These are phyloP conservation scores for Rhodotorula sp. DNA, from an alignment of 1,284 basidiomycete species.

Conservation along the genomic window DNA sequence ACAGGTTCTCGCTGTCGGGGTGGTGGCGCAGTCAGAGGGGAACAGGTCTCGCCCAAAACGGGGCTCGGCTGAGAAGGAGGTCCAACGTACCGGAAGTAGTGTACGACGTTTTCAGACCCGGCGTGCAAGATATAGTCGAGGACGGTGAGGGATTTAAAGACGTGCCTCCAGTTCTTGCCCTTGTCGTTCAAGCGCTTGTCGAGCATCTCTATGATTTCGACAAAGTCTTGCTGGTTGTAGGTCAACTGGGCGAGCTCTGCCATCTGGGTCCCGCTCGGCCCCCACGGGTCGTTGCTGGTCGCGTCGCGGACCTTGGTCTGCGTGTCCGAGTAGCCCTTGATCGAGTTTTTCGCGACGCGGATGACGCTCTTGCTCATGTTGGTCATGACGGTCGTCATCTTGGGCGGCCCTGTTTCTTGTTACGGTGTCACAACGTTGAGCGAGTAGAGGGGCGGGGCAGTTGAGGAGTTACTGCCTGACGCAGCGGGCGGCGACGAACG, in stretches of 20 bases:
- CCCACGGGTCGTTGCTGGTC: slow-evolving; percentile 99
- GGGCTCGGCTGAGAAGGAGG: neutral
- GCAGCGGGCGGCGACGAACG: neutral
- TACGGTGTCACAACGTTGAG: neutral
- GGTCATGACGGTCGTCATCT: slow-evolving; percentile 24
- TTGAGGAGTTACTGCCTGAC: neutral
- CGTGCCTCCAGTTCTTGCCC: slow-evolving; percentile 99
- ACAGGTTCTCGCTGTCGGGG: slow-evolving; percentile 73
- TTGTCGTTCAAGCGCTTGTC: slow-evolving; percentile 99
- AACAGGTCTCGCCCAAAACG: neutral
- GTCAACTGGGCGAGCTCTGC: slow-evolving; percentile 97
- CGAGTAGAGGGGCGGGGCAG: neutral
- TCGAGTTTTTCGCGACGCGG: slow-evolving; percentile 40
- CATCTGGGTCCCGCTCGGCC: slow-evolving; percentile 97
- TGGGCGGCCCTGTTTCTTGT: neutral
- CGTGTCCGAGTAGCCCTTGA: slow-evolving; percentile 42
- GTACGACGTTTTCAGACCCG: slow-evolving; percentile 96
- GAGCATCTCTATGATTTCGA: slow-evolving; percentile 99
- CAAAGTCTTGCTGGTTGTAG: slow-evolving; percentile 97
- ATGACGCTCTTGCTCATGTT: slow-evolving; percentile 40
- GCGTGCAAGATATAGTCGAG: slow-evolving; percentile 96
- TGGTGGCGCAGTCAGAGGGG: neutral
- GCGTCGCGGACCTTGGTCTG: slow-evolving; percentile 66
- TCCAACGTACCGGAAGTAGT: slow-evolving; percentile 72
- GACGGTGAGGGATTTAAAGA: slow-evolving; percentile 97